Conservation (phyloP, 1,139 yeast genomes). For the Taiozyma sp. region DNA sequence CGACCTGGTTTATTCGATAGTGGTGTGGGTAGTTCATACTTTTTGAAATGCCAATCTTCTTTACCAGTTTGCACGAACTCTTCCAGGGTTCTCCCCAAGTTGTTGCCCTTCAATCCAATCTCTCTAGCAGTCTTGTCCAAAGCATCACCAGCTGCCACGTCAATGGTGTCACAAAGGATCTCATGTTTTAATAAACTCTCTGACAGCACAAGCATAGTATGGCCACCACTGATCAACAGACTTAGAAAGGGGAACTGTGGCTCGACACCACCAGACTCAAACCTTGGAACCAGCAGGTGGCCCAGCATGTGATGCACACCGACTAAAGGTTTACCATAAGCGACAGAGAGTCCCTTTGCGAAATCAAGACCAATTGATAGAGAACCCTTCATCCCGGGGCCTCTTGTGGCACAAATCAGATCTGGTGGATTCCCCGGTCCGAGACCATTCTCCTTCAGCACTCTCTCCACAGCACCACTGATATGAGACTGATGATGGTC, state of each 20-base stretch:
- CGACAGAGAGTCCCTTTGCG: conserved; percentile 80
- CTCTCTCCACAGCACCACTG: conserved; percentile 37
- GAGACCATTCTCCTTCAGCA: conserved; percentile 28
- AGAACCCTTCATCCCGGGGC: conserved; percentile 97
- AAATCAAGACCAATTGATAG: conserved; percentile 75
- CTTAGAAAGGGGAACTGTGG: conserved; percentile 78
- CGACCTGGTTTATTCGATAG: conserved; percentile 43
- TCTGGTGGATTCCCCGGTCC: conserved; percentile 47
- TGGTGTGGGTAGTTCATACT: conserved; percentile 43
- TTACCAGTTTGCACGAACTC: conserved; percentile 38
- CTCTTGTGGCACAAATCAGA: conserved; percentile 83
- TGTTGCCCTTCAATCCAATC: conserved; percentile 71
- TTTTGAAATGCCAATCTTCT: conserved; percentile 16
- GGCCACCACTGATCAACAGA: conserved; percentile 89
- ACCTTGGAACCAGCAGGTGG: conserved; percentile 69
- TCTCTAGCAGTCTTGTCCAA: conserved; percentile 90
- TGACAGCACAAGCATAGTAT: conserved; percentile 79
- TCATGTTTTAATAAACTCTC: conserved; percentile 57
- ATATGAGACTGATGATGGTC: conserved; percentile 64
- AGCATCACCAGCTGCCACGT: conserved; percentile 92
- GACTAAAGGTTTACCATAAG: conserved; percentile 68
- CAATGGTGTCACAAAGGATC: conserved; percentile 69
- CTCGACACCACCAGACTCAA: conserved; percentile 34
- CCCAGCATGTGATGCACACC: conserved; percentile 98
- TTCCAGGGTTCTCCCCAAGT: conserved; percentile 85